phyloP scores from a whole-genome alignment of 1,284 basidiomycete species.

The Stygiomarasmius scandens region DNA sequence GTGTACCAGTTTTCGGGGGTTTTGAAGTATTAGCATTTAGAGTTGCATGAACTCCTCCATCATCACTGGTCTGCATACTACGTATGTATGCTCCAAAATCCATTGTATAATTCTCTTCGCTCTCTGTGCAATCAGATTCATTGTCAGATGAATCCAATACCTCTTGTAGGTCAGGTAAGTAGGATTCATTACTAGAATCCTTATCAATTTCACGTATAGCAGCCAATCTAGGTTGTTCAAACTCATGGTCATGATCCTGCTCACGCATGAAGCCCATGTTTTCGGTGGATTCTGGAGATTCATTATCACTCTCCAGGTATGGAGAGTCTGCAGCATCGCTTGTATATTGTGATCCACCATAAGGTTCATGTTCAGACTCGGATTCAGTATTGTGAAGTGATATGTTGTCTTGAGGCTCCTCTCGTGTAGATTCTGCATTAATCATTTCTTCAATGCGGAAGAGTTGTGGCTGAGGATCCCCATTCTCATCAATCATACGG shows the following conservation, averaged over 20 bases:
- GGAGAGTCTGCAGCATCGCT: slow-evolving; percentile 6
- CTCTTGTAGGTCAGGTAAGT: background rate
- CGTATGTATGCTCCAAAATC: slow-evolving; percentile 11
- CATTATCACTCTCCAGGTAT: background rate
- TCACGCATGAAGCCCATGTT: slow-evolving; percentile 6
- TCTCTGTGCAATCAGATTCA: background rate
- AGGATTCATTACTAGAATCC: background rate
- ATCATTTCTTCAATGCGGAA: slow-evolving; percentile 6
- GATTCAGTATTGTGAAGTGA: background rate
- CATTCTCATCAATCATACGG: slow-evolving; percentile 1
- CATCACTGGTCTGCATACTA: background rate
- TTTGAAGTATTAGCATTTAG: background rate
- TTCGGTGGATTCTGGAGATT: background rate
- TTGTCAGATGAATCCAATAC: background rate
- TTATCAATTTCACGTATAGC: background rate
- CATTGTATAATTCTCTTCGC: background rate
- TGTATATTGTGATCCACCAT: slow-evolving; percentile 15
- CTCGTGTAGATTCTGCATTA: background rate
- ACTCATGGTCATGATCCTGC: background rate
- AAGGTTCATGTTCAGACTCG: slow-evolving; percentile 7
- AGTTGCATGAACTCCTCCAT: background rate
- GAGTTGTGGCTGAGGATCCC: background rate
- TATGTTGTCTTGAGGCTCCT: background rate
- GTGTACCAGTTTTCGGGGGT: background rate
- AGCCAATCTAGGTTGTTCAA: background rate